Evolutionary conservation across 192 early-diverging fungal genomes (phyloP).

Genomic region (Lobosporangium transversale): DNA sequence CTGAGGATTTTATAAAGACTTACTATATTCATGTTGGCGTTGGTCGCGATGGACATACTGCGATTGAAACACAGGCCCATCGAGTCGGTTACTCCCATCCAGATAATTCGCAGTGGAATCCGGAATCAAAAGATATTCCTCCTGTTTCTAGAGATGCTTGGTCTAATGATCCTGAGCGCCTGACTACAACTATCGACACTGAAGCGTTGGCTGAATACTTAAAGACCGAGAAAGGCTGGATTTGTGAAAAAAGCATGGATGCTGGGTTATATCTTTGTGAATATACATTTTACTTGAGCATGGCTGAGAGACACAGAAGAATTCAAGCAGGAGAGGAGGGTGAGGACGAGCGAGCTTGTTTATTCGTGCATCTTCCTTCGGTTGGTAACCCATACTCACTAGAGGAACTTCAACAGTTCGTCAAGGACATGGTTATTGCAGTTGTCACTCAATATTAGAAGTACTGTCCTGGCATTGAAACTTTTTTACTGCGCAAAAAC

Average conservation of each 20-base stretch:
- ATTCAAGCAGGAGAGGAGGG: constrained; percentile 24
- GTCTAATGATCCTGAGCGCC: constrained; percentile 28
- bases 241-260: constrained; percentile 51
- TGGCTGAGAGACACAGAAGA: constrained; percentile 44
- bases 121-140: constrained; percentile 33
- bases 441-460: constrained; percentile 16
- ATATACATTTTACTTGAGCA: constrained; percentile 65
- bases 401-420: constrained; percentile 38
- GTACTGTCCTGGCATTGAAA: too few relatives aligned
- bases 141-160: constrained; percentile 31
- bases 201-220: constrained; percentile 46
- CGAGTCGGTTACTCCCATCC: constrained; percentile 57
- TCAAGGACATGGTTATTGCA: constrained; percentile 38
- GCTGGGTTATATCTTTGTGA: constrained; percentile 70
- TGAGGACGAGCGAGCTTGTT: constrained; percentile 27
- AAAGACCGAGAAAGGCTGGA: constrained; percentile 48
- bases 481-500: too few relatives aligned
- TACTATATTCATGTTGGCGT: constrained; percentile 67
- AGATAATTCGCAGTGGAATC: constrained; percentile 55
- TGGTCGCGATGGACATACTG: constrained; percentile 50
- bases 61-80: constrained; percentile 60
- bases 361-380: constrained; percentile 47
- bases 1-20: constrained; percentile 37
- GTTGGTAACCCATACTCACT: constrained; percentile 44
- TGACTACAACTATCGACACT: constrained; percentile 56